A percentile compares a stretch with the other conserved stretches of the same genome.
These are phyloP conservation scores for Fusarium transvaalense DNA, from an alignment of 2,329 filamentous ascomycete species.

Conservation along the genomic window DNA sequence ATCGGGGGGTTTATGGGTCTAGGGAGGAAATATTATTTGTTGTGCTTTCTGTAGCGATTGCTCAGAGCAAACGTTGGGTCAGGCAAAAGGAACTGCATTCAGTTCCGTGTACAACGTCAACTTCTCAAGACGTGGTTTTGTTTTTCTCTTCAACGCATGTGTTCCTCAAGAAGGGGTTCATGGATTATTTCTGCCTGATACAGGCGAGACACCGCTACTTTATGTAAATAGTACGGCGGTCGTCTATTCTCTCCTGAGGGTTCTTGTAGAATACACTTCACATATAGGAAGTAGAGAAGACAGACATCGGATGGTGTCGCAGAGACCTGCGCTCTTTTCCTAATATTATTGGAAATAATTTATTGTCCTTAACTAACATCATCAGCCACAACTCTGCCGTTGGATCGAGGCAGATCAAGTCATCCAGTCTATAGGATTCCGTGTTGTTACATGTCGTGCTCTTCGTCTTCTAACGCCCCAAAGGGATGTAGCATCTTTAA, in stretches of 20 bases:
- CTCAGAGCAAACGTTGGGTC: conserved; percentile 14
- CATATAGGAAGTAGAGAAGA: conserved; percentile 17
- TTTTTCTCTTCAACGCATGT: conserved; percentile 37
- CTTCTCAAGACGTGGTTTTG: conserved; percentile 31
- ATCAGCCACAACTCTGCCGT: conserved; percentile 16
- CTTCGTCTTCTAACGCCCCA: conserved; percentile 30
- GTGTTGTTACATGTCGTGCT: conserved; percentile 47
- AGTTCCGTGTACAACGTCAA: conserved; percentile 20
- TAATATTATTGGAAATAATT: conserved; percentile 28
- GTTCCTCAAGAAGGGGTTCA: conserved; percentile 17
- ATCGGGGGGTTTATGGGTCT: conserved; percentile 33
- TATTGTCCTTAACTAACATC: conserved; percentile 11
- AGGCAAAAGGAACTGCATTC: conserved; percentile 15
- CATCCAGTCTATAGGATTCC: conserved; percentile 38
- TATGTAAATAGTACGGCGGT: conserved; percentile 3
- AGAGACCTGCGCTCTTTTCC: neutral
- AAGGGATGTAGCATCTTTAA: conserved; percentile 50
- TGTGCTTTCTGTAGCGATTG: conserved; percentile 29
- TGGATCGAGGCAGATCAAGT: conserved; percentile 29
- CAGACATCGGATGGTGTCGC: neutral
- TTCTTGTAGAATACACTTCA: conserved; percentile 33
- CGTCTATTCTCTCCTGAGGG: conserved; percentile 30
- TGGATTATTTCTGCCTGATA: conserved; percentile 17
- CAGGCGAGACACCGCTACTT: conserved; percentile 20
- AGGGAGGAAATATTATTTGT: conserved; percentile 30